Percentiles rank a stretch among this genome's conserved stretches.
Conservation (phyloP, 2,329 filamentous ascomycete genomes). For the Aureobasidium sp. region DNA sequence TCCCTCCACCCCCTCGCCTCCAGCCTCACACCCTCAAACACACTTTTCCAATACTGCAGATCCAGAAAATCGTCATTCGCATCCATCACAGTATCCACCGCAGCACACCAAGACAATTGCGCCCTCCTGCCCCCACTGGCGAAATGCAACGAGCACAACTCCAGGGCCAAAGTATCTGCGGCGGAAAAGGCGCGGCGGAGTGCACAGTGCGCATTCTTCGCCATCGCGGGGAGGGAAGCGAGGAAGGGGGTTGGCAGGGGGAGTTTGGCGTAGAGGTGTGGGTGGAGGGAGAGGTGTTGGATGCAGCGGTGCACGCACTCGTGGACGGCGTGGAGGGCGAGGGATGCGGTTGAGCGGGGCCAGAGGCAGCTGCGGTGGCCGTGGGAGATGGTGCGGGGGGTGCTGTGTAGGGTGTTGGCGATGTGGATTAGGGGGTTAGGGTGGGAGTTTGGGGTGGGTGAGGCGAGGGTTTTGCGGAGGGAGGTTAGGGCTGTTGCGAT, state of each 20-base stretch:
- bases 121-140: not conserved
- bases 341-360: not conserved
- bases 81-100: not conserved
- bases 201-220: not conserved
- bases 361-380: not conserved
- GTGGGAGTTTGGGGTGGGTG: not conserved
- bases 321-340: not conserved
- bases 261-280: not conserved
- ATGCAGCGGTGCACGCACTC: not conserved
- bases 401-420: not conserved
- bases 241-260: not conserved
- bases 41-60: not conserved
- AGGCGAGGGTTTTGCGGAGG: not conserved
- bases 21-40: not conserved
- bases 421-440: not conserved
- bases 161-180: not conserved
- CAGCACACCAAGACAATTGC: not conserved
- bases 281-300: not conserved
- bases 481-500: not conserved
- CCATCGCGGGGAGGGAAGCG: fast-evolving
- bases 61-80: not conserved
- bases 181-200: not conserved
- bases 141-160: not conserved
- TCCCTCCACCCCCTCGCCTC: not conserved
- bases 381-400: not conserved